Evolutionary conservation across 192 early-diverging fungal species (phyloP), one percentile per base, ranked within the genome.

Genomic region (Entrophospora sp.): DNA sequence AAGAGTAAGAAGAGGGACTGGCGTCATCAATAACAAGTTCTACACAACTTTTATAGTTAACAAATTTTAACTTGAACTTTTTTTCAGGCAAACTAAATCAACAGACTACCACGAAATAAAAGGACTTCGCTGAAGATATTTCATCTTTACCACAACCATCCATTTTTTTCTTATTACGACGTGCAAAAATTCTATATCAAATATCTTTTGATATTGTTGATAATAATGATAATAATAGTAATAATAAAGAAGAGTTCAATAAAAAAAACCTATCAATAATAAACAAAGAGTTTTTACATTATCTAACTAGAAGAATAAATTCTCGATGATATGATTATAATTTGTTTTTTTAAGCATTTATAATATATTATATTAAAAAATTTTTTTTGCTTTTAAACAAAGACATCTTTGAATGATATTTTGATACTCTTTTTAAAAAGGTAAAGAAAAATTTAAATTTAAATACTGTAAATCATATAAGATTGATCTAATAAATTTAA

Each of bases 211-310:
- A n/a, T n/a, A n/a, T n/a, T n/a, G n/a, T n/a, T n/a, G n/a, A n/a
- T n/a, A n/a, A n/a, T n/a, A n/a, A n/a, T n/a, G n/a, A n/a, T n/a
- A n/a, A n/a, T n/a, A n/a, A n/a, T n/a, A n/a, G n/a, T 38, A 27
- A 61, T 9, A 43, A 61, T 2, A 7, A 36, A 7, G 62, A 69
- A 22, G 61, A 62, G 16, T 42, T 31, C 13, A 76, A 83, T 44
- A 73, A 22, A 81, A 83, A 61, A 75, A 78, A 45, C 67, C 72
- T 48, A 73, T 75, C 57, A 89, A 81, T 56, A 94, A 94, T 76
- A 95, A 92, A 73, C 93, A 98, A 73, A 79, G 94, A 38, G 89
- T 97, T n/a, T 77, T 98, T 43, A 65, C 92, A 46, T 78, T 97
- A 27, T 88, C 91, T 51, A 94, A n/a, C 93, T 38, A 82, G 96